Evolutionary conservation across 2,329 filamentous ascomycete genomes (phyloP).

Genomic region (Pseudogymnoascus sp.): DNA sequence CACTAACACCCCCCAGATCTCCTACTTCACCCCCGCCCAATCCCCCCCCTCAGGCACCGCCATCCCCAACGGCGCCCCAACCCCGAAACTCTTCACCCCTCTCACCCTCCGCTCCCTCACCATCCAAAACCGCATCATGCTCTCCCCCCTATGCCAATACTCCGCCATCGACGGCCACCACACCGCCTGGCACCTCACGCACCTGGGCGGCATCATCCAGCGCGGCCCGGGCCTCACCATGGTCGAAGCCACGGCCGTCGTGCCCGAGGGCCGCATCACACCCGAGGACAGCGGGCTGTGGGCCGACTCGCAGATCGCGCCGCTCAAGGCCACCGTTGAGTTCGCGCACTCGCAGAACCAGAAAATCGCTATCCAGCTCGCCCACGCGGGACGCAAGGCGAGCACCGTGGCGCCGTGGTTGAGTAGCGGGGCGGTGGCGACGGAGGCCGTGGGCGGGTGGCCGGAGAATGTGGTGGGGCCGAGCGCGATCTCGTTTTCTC

Average conservation of each 20-base stretch:
- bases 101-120: constrained; percentile 38
- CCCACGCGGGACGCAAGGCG: constrained; percentile 67
- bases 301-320: constrained; percentile 73
- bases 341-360: constrained; percentile 73
- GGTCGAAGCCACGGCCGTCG: constrained; percentile 70
- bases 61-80: constrained; percentile 38
- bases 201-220: constrained; percentile 69
- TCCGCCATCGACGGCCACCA: constrained; percentile 60
- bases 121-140: constrained; percentile 58
- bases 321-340: constrained; percentile 61
- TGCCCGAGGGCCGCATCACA: constrained; percentile 71
- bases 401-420: constrained; percentile 57
- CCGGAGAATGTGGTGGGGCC: constrained; percentile 45
- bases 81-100: constrained; percentile 40
- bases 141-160: constrained; percentile 60
- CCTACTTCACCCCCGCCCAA: constrained; percentile 42
- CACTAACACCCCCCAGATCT: constrained; percentile 20
- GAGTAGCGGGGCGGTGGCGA: constrained; percentile 41
- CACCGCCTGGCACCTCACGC: constrained; percentile 74
- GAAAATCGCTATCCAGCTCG: constrained; percentile 71
- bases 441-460: constrained; percentile 46
- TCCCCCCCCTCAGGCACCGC: constrained; percentile 37
- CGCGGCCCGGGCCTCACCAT: constrained; percentile 67
- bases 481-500: constrained; percentile 31
- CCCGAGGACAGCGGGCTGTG: constrained; percentile 74